These are phyloP conservation scores for Mortierella sp. DNA, from an alignment of 371 early-diverging fungal genomes.

Conservation along the genomic window DNA sequence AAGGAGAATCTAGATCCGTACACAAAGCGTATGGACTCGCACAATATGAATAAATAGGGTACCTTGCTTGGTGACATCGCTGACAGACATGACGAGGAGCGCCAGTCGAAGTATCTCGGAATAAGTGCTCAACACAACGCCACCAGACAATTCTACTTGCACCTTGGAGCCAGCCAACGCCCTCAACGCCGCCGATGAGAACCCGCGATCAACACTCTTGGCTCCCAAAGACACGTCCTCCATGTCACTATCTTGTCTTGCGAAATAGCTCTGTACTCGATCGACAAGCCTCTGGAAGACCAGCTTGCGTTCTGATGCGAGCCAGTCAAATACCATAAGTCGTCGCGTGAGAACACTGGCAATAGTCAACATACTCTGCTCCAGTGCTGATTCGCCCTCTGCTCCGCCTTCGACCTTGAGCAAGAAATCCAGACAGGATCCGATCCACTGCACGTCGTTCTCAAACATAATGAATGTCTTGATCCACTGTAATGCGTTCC, in stretches of 20 bases:
- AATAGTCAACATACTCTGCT: conserved; percentile 38
- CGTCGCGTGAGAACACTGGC: conserved; percentile 28
- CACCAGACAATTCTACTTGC: conserved; percentile 27
- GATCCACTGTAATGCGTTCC: conserved; percentile 43
- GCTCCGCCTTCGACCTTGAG: conserved; percentile 27
- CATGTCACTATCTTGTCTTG: conserved; percentile 31
- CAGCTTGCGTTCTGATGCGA: conserved; percentile 25
- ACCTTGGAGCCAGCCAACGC: conserved; percentile 22
- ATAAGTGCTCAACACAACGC: conserved; percentile 23
- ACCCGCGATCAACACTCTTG: conserved; percentile 1
- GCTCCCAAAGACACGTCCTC: conserved; percentile 21
- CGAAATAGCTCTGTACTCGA: conserved; percentile 30
- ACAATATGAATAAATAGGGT: neutral
- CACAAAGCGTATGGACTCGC: neutral
- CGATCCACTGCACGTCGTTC: conserved; percentile 33
- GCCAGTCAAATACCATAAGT: conserved; percentile 42
- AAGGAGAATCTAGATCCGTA: neutral
- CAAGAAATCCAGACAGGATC: conserved; percentile 33
- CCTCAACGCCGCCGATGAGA: neutral
- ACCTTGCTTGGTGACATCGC: conserved; percentile 42
- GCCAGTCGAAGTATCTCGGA: conserved; percentile 42
- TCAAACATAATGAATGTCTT: conserved; percentile 27
- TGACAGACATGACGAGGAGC: conserved; percentile 27
- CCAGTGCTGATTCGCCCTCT: conserved; percentile 21
- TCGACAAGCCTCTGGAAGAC: conserved; percentile 24